A percentile compares a stretch with the other conserved stretches of the same genome.
Evolutionary conservation across 2,329 filamentous ascomycete genomes (phyloP).

Genomic region (Helotiales sp.): DNA sequence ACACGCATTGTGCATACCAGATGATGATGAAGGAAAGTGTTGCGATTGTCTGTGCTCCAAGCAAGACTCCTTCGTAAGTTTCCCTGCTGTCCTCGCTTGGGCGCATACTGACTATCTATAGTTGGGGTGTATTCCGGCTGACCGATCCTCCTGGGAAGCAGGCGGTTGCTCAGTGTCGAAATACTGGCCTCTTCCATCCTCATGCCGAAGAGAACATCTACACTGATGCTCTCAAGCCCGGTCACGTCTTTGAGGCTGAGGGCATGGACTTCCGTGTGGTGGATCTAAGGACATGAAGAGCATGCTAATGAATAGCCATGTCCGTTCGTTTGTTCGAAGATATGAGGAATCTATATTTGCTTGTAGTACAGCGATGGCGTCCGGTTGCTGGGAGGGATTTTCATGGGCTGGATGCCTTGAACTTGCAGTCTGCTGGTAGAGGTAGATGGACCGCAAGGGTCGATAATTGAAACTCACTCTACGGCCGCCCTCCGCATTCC

Average conservation of each 20-base stretch:
- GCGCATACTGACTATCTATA: slow-evolving; percentile 36
- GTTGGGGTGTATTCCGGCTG: slow-evolving; percentile 88
- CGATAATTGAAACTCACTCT: background rate
- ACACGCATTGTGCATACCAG: slow-evolving; percentile 93
- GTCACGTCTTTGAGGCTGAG: slow-evolving; percentile 58
- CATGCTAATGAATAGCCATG: no score
- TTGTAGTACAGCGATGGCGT: background rate
- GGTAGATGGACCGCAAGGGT: background rate
- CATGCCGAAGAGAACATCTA: slow-evolving; percentile 46
- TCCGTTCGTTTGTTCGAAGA: no score
- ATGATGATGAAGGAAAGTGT: slow-evolving; percentile 96
- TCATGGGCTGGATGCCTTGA: background rate
- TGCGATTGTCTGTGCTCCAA: slow-evolving; percentile 93
- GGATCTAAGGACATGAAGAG: slow-evolving; percentile 53
- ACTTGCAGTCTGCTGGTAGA: background rate
- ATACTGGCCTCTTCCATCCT: slow-evolving; percentile 82
- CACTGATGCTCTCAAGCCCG: slow-evolving; percentile 47
- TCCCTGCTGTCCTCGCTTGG: background rate
- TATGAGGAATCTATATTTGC: background rate
- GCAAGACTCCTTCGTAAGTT: slow-evolving; percentile 71
- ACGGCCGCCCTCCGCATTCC: background rate
- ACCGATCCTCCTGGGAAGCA: slow-evolving; percentile 90
- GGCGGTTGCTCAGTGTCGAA: slow-evolving; percentile 76
- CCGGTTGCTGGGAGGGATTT: background rate
- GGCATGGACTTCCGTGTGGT: slow-evolving; percentile 63